Evolutionary conservation across 495 filamentous ascomycete genomes (phyloP), one percentile per base, ranked within the genome.

Genomic region (Neurospora tetraspora): DNA sequence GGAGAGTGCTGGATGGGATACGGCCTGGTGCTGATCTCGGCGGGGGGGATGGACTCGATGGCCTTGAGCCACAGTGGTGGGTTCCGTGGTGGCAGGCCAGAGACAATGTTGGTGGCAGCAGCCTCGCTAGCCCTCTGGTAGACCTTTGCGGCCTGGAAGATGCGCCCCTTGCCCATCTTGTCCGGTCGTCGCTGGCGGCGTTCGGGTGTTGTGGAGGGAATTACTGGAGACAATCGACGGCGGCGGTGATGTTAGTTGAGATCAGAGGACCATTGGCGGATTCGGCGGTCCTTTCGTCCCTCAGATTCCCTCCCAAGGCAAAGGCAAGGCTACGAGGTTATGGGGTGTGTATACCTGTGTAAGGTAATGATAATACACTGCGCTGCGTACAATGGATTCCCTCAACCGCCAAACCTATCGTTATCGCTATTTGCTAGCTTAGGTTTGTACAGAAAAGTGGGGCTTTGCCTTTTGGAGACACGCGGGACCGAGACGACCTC

Each of bases 41-140:
- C 82, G 1, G 96, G 95, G 18, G 95, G 94, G 71, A 96, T 90
- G 69, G 88, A 83, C 70, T 86, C 84, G 61, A 98, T 80, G 11
- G 91, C 90, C 42, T 89, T 81, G 78, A 91, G 90, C 96, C 96
- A 98, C 75, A 88, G 82, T 8, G 95, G 94, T 59, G 89, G 80
- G 37, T 76, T 75, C 8, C 72, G 75, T 69, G 34, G 12, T n/a
- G 23, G 23, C 27, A 68, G 38, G 36, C 23, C 31, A 2, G 14
- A 6, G 39, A 73, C 82, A 74, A 87, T 84, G 72, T 81, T 81
- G 61, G 83, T 82, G 47, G 88, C 85, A 69, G 90, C 81, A 76
- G 88, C 84, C 70, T 84, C 85, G 39, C 88, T 79, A 39, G 90
- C 89, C 16, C 87, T 88, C 78, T 90, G 86, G 82, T 90, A 88